A percentile compares a stretch with the other conserved stretches of the same genome.
phyloP scores from a whole-genome alignment of 2,329 filamentous ascomycete genomes.

The Fusarium tanahbumbuense region DNA sequence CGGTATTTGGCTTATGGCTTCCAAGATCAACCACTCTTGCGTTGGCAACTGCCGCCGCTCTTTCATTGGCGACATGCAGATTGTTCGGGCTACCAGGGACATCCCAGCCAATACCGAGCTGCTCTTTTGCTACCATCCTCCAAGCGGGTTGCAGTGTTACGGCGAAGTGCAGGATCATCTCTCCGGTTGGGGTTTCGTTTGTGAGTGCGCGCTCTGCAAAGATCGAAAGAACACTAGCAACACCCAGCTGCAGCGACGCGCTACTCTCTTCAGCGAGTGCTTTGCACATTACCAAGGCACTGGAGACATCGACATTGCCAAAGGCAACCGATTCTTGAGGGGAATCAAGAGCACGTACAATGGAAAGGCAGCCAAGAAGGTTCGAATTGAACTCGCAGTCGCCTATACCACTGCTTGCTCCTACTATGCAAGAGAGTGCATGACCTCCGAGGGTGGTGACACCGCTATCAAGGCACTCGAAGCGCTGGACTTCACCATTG shows the following conservation, averaged over 20 bases:
- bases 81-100: background rate
- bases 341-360: constrained; percentile 42
- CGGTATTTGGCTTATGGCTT: background rate
- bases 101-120: background rate
- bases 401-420: background rate
- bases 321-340: constrained; percentile 29
- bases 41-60: background rate
- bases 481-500: background rate
- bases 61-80: background rate
- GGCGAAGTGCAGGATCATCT: background rate
- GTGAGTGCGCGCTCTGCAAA: background rate
- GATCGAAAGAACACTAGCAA: background rate
- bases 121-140: background rate
- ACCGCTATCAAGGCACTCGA: background rate
- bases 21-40: background rate
- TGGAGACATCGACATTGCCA: background rate
- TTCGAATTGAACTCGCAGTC: background rate
- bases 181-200: background rate
- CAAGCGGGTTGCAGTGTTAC: background rate
- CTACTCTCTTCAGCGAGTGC: constrained; percentile 9
- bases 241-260: constrained; percentile 18
- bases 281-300: background rate
- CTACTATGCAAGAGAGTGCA: background rate
- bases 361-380: background rate
- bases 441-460: background rate